A percentile compares a stretch with the other conserved stretches of the same genome.
These are phyloP conservation scores for Cladophialophora chaetospira DNA, from an alignment of 2,329 filamentous ascomycete genomes.

Conservation along the genomic window DNA sequence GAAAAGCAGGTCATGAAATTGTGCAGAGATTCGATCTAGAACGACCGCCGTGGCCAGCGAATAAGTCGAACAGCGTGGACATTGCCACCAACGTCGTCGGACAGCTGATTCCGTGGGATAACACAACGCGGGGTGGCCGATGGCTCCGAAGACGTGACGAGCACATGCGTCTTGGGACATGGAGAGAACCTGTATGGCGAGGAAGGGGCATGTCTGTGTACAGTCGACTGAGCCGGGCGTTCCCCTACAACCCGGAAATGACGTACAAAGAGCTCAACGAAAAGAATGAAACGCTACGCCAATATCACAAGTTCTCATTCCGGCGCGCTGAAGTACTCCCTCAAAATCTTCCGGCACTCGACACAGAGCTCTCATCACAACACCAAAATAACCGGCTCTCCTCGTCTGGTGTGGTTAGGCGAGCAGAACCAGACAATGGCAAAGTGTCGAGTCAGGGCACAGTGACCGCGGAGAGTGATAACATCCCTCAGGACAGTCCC, in stretches of 20 bases:
- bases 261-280: conserved; percentile 18
- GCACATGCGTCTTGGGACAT: conserved; percentile 20
- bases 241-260: conserved; percentile 28
- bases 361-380: not conserved
- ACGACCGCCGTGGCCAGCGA: conserved; percentile 25
- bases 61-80: not conserved
- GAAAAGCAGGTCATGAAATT: conserved; percentile 4
- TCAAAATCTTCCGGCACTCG: not conserved
- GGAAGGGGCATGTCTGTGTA: too few relatives aligned
- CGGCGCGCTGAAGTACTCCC: not conserved
- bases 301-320: conserved; percentile 12
- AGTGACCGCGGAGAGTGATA: not conserved
- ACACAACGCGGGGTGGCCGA: conserved; percentile 16
- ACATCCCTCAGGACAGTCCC: not conserved
- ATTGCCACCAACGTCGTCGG: not conserved
- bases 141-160: conserved; percentile 26
- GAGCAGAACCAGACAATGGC: not conserved
- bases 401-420: not conserved
- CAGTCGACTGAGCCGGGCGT: conserved; percentile 14
- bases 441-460: not conserved
- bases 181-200: not conserved
- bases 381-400: not conserved
- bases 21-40: not conserved
- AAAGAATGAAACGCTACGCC: conserved; percentile 21
- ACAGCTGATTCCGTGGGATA: conserved; percentile 21